Conservation (phyloP, 805 yeast species). For the Lipomyces yamanashiensis region DNA sequence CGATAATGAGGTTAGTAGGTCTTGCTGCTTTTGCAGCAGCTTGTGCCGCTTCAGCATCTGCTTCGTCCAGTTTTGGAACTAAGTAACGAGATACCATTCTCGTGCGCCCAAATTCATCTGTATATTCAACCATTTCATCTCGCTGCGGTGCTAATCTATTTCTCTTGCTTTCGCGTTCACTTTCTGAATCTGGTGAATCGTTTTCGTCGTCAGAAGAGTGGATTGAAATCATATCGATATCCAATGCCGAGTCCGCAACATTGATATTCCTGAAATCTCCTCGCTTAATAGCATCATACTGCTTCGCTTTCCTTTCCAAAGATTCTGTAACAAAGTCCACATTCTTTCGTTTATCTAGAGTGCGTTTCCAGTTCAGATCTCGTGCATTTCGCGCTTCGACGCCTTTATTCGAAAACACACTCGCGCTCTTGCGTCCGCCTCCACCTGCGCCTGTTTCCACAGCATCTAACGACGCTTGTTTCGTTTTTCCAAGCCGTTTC, state of each 20-base stretch:
- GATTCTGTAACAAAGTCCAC: slow-evolving; percentile 8
- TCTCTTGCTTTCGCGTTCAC: slow-evolving; percentile 10
- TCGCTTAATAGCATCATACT: slow-evolving; percentile 27
- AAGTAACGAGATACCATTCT: slow-evolving; percentile 31
- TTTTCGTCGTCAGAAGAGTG: slow-evolving; percentile 15
- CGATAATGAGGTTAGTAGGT: slow-evolving; percentile 37
- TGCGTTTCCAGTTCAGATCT: slow-evolving; percentile 13
- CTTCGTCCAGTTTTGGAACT: slow-evolving; percentile 8
- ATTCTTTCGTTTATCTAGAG: not conserved
- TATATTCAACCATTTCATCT: slow-evolving; percentile 34
- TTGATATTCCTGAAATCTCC: slow-evolving; percentile 19
- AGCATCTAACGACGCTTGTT: not conserved
- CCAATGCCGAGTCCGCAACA: slow-evolving; percentile 30
- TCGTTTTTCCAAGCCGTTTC: slow-evolving; percentile 14
- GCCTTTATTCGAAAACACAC: slow-evolving; percentile 22
- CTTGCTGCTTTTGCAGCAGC: slow-evolving; percentile 12
- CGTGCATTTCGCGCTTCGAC: slow-evolving; percentile 27
- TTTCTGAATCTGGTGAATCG: not conserved
- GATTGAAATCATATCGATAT: slow-evolving; percentile 30
- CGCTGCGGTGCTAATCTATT: not conserved
- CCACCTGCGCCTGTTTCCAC: no score
- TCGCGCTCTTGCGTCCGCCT: not conserved
- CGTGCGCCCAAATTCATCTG: slow-evolving; percentile 40
- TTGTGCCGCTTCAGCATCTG: slow-evolving; percentile 12
- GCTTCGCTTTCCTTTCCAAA: slow-evolving; percentile 33